phyloP scores from a whole-genome alignment of 306 rosid species.

The Alnus glutinosa region DNA sequence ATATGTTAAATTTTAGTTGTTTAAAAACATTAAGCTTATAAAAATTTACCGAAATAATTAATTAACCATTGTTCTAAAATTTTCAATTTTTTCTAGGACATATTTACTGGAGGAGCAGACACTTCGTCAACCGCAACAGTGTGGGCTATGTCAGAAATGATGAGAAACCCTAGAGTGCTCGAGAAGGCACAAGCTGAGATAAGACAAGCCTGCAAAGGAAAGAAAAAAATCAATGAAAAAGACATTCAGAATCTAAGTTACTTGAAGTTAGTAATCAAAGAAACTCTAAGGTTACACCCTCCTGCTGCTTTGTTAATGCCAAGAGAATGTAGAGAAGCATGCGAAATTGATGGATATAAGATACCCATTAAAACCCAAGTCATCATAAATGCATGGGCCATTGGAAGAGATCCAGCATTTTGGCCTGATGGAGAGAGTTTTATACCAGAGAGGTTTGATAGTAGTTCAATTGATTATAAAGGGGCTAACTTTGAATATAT shows the following conservation, averaged over 20 bases:
- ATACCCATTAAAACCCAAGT: constrained; percentile 35
- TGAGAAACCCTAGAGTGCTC: constrained; percentile 34
- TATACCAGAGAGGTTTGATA: constrained; percentile 38
- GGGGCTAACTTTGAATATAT: constrained; percentile 24
- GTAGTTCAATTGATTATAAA: constrained; percentile 15
- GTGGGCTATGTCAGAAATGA: constrained; percentile 38
- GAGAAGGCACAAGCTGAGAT: constrained; percentile 34
- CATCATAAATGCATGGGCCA: constrained; percentile 41
- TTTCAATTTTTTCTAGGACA: constrained; percentile 26
- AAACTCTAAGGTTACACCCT: constrained; percentile 41
- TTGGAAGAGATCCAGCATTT: constrained; percentile 34
- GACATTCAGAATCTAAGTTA: constrained; percentile 23
- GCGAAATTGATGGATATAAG: constrained; percentile 28
- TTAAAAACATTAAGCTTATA: too few relatives aligned
- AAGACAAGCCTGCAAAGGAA: constrained; percentile 24
- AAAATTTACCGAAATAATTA: too few relatives aligned
- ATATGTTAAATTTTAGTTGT: too few relatives aligned
- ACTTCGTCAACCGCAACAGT: constrained; percentile 28
- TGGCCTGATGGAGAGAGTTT: constrained; percentile 42
- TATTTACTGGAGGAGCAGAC: constrained; percentile 36
- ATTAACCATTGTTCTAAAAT: too few relatives aligned
- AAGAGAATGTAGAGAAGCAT: constrained; percentile 36
- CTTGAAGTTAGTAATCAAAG: constrained; percentile 36
- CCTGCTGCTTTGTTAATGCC: constrained; percentile 36
- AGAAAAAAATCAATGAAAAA: constrained; percentile 8